Percentiles rank a stretch among this genome's conserved stretches.
Conservation (phyloP, 2,329 filamentous ascomycete genomes). For the Capronia coronata region DNA sequence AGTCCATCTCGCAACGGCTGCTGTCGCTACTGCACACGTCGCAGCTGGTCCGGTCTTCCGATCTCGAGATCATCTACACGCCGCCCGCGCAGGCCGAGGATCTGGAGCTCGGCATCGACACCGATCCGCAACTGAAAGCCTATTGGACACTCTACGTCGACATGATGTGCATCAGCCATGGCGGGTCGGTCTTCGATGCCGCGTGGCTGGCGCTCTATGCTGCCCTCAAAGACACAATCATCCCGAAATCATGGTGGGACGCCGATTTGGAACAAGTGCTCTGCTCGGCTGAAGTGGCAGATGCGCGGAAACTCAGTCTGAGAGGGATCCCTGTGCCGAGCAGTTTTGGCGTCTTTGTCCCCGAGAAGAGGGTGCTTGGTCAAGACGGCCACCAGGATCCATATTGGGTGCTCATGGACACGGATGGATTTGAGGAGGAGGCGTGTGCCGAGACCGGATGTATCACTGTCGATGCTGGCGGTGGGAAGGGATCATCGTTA, state of each 20-base stretch:
- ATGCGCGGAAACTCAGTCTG: constrained; percentile 55
- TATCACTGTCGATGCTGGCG: constrained; percentile 62
- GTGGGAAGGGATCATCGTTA: constrained; percentile 42
- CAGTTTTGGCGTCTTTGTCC: constrained; percentile 72
- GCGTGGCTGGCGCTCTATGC: constrained; percentile 80
- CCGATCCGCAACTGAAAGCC: constrained; percentile 58
- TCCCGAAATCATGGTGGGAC: constrained; percentile 80
- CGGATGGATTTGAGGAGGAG: constrained; percentile 82
- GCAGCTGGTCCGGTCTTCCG: constrained; percentile 57
- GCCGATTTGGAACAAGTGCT: constrained; percentile 70
- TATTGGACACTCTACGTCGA: constrained; percentile 97
- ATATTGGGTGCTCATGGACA: constrained; percentile 75
- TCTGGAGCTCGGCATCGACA: constrained; percentile 38
- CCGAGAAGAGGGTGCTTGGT: constrained; percentile 47
- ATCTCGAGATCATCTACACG: constrained; percentile 67
- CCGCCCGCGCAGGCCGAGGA: constrained; percentile 33
- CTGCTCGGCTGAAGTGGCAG: constrained; percentile 57
- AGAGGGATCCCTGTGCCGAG: constrained; percentile 64
- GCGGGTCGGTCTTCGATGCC: constrained; percentile 67
- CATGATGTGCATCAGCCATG: constrained; percentile 86
- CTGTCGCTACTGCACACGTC: constrained; percentile 69
- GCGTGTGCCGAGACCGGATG: constrained; percentile 78
- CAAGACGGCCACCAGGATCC: constrained; percentile 42
- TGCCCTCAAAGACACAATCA: constrained; percentile 67
- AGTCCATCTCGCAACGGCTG: constrained; percentile 75